Percentiles rank a stretch among this genome's conserved stretches.
Evolutionary conservation across 2,329 filamentous ascomycete genomes (phyloP).

Genomic region (Lachnellula arida): DNA sequence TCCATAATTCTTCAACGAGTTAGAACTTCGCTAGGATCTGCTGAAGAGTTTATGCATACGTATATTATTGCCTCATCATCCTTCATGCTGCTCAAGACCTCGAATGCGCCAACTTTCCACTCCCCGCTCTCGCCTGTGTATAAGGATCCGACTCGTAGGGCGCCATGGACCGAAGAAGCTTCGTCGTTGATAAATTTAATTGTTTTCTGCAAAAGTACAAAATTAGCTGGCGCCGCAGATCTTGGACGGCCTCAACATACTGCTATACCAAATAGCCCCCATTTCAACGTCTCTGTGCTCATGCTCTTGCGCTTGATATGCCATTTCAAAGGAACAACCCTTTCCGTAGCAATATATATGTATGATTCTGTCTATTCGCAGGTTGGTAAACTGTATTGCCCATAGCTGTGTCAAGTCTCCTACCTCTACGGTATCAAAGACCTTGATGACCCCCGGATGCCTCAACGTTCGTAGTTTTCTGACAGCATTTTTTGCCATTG

Average conservation of each 20-base stretch:
- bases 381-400: constrained; percentile 19
- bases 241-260: constrained; percentile 41
- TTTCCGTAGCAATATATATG: constrained; percentile 94
- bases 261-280: constrained; percentile 84
- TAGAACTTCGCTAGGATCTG: not conserved
- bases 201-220: constrained; percentile 57
- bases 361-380: constrained; percentile 73
- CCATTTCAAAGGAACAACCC: constrained; percentile 82
- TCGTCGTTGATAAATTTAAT: constrained; percentile 96
- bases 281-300: constrained; percentile 90
- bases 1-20: constrained; percentile 63
- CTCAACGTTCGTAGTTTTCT: constrained; percentile 90
- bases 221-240: constrained; percentile 2
- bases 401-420: constrained; percentile 12
- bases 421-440: constrained; percentile 92
- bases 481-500: constrained; percentile 87
- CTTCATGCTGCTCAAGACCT: constrained; percentile 89
- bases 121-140: constrained; percentile 95
- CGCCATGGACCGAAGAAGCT: constrained; percentile 85
- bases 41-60: constrained; percentile 37
- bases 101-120: constrained; percentile 94
- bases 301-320: constrained; percentile 83
- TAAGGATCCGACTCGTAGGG: constrained; percentile 76
- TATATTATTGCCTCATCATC: constrained; percentile 94
- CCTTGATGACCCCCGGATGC: constrained; percentile 91